Evolutionary conservation across 306 rosid species (phyloP), one percentile per base, ranked within the genome.

Genomic region (Cucumis melo): DNA sequence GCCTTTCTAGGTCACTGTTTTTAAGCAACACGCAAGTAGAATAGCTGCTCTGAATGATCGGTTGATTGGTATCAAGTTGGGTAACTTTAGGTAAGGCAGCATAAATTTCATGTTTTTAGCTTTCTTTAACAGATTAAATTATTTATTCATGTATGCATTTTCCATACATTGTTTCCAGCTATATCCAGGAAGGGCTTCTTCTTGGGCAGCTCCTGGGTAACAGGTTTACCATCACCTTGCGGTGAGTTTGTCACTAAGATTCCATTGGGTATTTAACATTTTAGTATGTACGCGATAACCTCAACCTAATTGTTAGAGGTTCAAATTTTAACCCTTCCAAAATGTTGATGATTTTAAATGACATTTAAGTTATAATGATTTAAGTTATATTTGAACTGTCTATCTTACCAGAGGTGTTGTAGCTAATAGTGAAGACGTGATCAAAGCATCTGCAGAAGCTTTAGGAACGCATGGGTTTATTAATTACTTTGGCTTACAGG

Each of bases 401-500:
- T 70, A 82, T 42, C 6, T 70, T 82, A 80, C 80, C 95, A 94
- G 99, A 88, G 99, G 97, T 74, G 87, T 94, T 86, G 90, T 92
- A 87, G 88, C 97, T 82, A 91, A 90, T 82, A 90, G 95, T 81
- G 99, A 88, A 76, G 93, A 89, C 79, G 85, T 81, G 78, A 87
- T 94, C 78, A 92, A 87, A 80, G 89, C 93, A 77, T 84, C 97
- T 56, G 93, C 95, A 80, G 88, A 82, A 80, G 90, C 95, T 79
- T 81, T 92, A 74, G 97, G 99, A 79, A 86, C 74, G 79, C 84
- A 76, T 73, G 99, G 97, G 73, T 94, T 94, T 85, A 86, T 94
- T 77, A 94, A 94, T 86, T 94, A 94, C 89, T 94, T 90, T 80
- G 99, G 99, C 80, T 86, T 94, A 80, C 99, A 94, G 86, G 99